Base-by-base conservation (phyloP, 163 green algal genomes). In the Chlorella variabilis region DNA sequence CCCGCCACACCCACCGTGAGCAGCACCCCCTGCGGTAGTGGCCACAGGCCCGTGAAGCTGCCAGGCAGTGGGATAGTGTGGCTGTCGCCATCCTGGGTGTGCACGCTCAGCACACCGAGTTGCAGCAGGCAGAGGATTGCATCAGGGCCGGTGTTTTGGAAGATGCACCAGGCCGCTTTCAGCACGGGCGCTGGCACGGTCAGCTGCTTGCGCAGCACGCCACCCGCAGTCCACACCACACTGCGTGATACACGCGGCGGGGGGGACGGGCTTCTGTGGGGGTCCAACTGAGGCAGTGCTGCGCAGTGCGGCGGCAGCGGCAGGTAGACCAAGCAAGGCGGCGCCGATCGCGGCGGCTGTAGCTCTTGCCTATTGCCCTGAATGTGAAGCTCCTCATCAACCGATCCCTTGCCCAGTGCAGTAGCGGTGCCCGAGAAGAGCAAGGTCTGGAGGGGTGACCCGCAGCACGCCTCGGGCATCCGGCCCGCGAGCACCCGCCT, bases 51-150 rank as follows among this genome's bases (percentile, higher is more conserved):
- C 15, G 84, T 81, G 41, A 90, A 84, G 5, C 69, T 65, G 38
- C 78, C 74, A 5, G 89, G 83, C 81, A 93, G 74, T 7, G 91
- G 87, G 11, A 88, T 80, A 54, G 86, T 85, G 36, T 91, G 77
- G 36, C 87, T 38, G 66, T 88, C 86, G 21, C 90, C 91, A 21
- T 75, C 79, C 15, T 85, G 45, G 0, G 80, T 84, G 54, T 84
- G 85, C 5, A 88, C 88, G 8, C 79, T 91, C 25, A 94, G 80
- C 62, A 83, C 69, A 38, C 62, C 38, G 13, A 66, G 38, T 18
- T 90, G 84, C 71, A 94, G 90, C 62, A 94, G 75, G 80, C 90
- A 93, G 49, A 94, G 84, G 56, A 92, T 83, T 18, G 80, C 66
- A 45, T 87, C 80, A 23, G 45, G 20, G 17, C 77, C 76, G 38